Base-by-base conservation (phyloP, 78 protist genomes). In the Guillardia theta region DNA sequence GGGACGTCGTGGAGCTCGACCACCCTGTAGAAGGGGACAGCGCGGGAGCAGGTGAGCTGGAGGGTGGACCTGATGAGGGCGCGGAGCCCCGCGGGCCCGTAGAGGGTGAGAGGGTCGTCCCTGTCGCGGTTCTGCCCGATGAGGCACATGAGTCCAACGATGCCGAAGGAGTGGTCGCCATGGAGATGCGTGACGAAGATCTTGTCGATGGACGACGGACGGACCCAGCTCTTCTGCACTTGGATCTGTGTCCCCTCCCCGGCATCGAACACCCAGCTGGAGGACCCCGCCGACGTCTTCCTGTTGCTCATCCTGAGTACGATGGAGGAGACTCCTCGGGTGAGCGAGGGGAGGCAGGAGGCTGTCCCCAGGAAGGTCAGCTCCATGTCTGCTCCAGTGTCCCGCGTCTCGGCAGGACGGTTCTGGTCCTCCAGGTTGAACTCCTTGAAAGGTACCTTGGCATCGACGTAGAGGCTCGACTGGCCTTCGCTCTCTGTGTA, bases 111-210 rank as follows among this genome's bases (percentile, higher is more conserved):
- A 33, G 94, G 94, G 41, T 70, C 45, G 36, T 70, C 22, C 33
- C 22, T 24, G 45, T 70, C 83, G 41, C 83, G 83, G 83, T 70
- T 33, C 41, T 70, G 83, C 45, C 83, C 83, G 33, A 36, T 88
- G 48, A 92, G 83, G 41, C 83, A 70, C 83, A 70, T 64, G 12
- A 95, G 93, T 10, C 95, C 95, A 15, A 93, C 87, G 46, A 95
- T 64, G 18, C 96, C 96, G 77, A 53, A 95, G 54, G 27, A 37
- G 93, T 95, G 96, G 80, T 95, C 95, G 21, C 96, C 96, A 53
- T 95, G 96, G 62, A 94, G 21, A 58, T 95, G 96, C 50, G 96
- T 95, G 48, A 95, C 37, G 92, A 95, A 95, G 83, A 95, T 88
- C 37, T 39, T 36, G 44, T 30, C 78, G 92, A 95, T 48, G 19